These are phyloP conservation scores for Coniferiporia weirii DNA, from an alignment of 1,284 basidiomycete species.

Conservation along the genomic window DNA sequence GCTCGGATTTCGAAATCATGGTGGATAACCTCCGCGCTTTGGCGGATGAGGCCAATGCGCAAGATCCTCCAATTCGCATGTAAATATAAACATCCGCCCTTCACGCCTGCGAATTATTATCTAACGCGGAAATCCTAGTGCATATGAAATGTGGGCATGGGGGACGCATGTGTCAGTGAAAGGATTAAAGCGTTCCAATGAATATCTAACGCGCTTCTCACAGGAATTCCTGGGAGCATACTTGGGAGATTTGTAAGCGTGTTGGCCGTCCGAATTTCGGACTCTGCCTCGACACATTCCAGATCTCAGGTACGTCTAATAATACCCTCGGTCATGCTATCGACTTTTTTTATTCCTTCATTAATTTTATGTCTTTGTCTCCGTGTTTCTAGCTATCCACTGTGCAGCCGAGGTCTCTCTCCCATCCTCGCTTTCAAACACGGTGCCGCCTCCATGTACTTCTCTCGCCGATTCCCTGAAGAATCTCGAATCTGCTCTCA, in stretches of 20 bases:
- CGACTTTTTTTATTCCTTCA: background rate
- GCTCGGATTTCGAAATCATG: slow-evolving; percentile 26
- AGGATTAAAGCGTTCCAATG: background rate
- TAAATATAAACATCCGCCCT: slow-evolving; percentile 9
- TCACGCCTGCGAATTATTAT: background rate
- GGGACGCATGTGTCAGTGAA: slow-evolving; percentile 27
- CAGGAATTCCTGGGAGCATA: slow-evolving; percentile 30
- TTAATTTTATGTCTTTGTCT: no score
- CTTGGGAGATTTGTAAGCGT: slow-evolving; percentile 30
- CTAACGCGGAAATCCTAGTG: slow-evolving; percentile 19
- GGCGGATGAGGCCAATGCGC: slow-evolving; percentile 27
- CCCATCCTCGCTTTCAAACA: slow-evolving; percentile 18
- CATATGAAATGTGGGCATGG: slow-evolving; percentile 33
- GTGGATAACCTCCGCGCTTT: slow-evolving; percentile 27
- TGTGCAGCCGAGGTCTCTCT: slow-evolving; percentile 16
- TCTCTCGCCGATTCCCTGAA: slow-evolving; percentile 14
- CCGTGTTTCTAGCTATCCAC: slow-evolving; percentile 20
- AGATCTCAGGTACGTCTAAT: slow-evolving; percentile 24
- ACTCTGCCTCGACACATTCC: slow-evolving; percentile 31
- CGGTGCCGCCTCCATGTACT: slow-evolving; percentile 17
- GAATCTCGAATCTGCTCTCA: slow-evolving; percentile 22
- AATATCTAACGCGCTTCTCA: background rate
- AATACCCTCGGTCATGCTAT: background rate
- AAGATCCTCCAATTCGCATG: slow-evolving; percentile 29
- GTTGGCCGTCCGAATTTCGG: slow-evolving; percentile 30